A percentile compares a stretch with the other conserved stretches of the same genome.
Evolutionary conservation across 306 rosid species (phyloP).

Genomic region (Sphenostylis stenocarpa): DNA sequence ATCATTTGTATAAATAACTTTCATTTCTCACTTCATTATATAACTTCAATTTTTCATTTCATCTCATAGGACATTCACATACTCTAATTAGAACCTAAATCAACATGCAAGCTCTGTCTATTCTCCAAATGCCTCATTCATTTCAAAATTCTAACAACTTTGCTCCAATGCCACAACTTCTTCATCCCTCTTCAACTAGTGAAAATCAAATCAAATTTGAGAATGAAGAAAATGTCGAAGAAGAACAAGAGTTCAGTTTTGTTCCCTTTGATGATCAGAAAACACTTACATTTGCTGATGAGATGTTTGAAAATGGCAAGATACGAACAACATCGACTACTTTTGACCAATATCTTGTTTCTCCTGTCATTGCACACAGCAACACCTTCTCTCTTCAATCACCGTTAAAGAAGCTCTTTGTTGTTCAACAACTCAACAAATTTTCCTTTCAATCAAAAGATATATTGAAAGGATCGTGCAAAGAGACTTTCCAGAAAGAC

Average conservation of each 20-base stretch:
- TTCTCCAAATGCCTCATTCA: neutral
- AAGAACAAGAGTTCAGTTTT: neutral
- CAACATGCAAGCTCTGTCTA: neutral
- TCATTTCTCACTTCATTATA: neutral
- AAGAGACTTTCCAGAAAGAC: neutral
- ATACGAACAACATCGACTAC: conserved; percentile 46
- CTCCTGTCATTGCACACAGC: neutral
- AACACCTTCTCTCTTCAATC: conserved; percentile 17
- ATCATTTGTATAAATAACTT: neutral
- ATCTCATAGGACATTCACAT: neutral
- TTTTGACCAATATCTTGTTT: conserved; percentile 40
- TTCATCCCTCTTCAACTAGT: accelerated
- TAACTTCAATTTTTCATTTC: neutral
- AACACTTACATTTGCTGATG: conserved; percentile 51
- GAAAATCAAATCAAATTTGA: neutral
- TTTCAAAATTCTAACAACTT: neutral
- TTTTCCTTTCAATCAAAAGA: neutral
- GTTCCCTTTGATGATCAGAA: conserved; percentile 27
- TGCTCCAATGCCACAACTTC: too few relatives aligned
- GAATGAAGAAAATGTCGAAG: neutral
- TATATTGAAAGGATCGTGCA: too few relatives aligned
- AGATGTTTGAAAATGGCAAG: conserved; percentile 56
- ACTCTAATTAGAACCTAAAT: neutral
- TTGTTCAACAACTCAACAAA: conserved; percentile 19
- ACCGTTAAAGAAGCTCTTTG: conserved; percentile 49